A percentile compares a stretch with the other conserved stretches of the same genome.
Evolutionary conservation across 2,329 filamentous ascomycete species (phyloP).

Genomic region (Meredithiella fracta): DNA sequence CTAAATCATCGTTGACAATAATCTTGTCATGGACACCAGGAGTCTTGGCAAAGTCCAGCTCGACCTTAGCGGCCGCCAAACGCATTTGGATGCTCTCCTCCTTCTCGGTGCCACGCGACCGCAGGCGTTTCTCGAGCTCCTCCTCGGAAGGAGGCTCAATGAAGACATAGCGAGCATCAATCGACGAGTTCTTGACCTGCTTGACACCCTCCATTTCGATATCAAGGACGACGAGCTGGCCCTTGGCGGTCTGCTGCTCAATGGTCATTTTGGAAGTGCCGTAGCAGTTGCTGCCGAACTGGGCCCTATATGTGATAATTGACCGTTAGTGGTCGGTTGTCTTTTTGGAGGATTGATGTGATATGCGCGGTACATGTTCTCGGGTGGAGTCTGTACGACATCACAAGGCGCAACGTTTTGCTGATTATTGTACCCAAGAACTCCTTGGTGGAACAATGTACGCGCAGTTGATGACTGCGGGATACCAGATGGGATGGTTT

Average conservation of each 20-base stretch:
- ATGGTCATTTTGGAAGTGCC: conserved; percentile 72
- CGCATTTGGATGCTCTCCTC: conserved; percentile 56
- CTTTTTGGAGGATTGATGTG: conserved; percentile 18
- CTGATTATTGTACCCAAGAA: neutral
- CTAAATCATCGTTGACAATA: conserved; percentile 28
- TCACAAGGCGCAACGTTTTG: neutral
- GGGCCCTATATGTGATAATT: conserved; percentile 33
- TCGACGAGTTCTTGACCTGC: conserved; percentile 64
- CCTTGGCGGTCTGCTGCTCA: conserved; percentile 53
- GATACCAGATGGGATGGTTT: too few relatives aligned
- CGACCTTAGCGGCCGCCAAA: conserved; percentile 52
- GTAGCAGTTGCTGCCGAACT: conserved; percentile 75
- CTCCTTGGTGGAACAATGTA: neutral
- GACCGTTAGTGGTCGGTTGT: neutral
- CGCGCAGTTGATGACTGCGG: too few relatives aligned
- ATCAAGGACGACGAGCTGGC: conserved; percentile 66
- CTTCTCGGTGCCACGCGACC: conserved; percentile 61
- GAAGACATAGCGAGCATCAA: conserved; percentile 69
- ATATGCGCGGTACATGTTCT: neutral
- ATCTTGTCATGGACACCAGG: conserved; percentile 35
- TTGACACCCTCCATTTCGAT: conserved; percentile 98
- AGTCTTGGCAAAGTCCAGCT: conserved; percentile 56
- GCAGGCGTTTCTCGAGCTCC: conserved; percentile 55
- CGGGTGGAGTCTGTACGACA: neutral
- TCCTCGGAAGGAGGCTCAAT: conserved; percentile 63